Base-by-base conservation (phyloP, 306 rosid genomes). In the Prinsepia uniflora region DNA sequence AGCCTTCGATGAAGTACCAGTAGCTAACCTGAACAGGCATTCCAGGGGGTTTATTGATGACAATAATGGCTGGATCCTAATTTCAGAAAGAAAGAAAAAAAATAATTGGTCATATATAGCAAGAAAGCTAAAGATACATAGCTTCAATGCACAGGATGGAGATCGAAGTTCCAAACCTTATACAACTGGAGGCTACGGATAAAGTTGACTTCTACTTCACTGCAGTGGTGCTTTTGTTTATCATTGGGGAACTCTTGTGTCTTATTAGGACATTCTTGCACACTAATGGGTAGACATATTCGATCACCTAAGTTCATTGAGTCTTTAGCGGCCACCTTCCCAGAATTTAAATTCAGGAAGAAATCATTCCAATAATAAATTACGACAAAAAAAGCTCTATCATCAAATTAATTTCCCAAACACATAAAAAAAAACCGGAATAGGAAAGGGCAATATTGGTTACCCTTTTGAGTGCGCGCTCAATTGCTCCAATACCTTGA, bases 31-130 rank as follows among this genome's bases (percentile, higher is more conserved):
- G 97, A 36, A 89, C 98, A 5, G 95, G 89, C 95, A 94, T 75
- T 74, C 97, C 97, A 10, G 97, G 89, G 72, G 98, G 97, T 84
- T 94, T 94, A 72, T 90, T 90, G 79, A 89, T 77, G 57, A 86
- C 95, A 55, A 90, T 75, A 72, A 79, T 87, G 19, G 92, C 86
- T 19, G 95, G 88, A 86, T 94, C 98, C 96, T 88, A 67, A 70
- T 50, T 62, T 72, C 70, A 50, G n/a, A n/a, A n/a, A n/a, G n/a
- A n/a, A n/a, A n/a, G n/a, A n/a, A n/a, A n/a, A n/a, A n/a, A n/a
- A n/a, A n/a, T n/a, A n/a, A n/a, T n/a, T n/a, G n/a, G n/a, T 56
- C 65, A 82, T 17, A 53, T 40, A 17, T 24, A 20, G 2, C 30
- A 67, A 76, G 53, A 46, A 67, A 65, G 12, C 5, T n/a, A n/a